Conservation (phyloP, 805 yeast genomes). For the Lipomyces chichibuensis region DNA sequence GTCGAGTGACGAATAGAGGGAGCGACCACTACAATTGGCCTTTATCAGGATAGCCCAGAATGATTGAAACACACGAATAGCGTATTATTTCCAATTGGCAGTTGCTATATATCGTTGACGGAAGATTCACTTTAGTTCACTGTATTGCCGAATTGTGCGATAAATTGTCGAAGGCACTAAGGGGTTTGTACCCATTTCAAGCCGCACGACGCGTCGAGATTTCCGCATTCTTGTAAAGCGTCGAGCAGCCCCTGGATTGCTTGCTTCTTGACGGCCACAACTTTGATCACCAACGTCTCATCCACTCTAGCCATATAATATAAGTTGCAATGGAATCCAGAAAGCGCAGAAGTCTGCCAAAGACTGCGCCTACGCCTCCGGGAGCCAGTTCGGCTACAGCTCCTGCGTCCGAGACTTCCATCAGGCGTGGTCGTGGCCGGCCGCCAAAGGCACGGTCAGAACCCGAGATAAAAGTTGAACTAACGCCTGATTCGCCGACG, state of each 20-base stretch:
- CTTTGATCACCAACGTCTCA: not conserved
- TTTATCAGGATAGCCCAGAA: not conserved
- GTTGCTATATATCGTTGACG: no score
- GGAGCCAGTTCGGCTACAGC: not conserved
- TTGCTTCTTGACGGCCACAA: no score
- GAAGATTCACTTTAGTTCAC: no score
- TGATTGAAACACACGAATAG: no score
- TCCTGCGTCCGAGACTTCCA: not conserved
- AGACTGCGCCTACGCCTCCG: not conserved
- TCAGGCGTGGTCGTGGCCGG: conserved; percentile 17
- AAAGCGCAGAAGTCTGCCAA: not conserved
- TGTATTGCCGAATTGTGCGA: no score
- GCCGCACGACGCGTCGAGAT: not conserved
- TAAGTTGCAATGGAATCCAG: not conserved
- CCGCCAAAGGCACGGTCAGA: conserved; percentile 5
- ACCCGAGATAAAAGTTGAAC: not conserved
- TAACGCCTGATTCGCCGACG: not conserved
- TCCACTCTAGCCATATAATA: not conserved
- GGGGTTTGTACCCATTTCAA: not conserved
- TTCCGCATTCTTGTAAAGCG: no score
- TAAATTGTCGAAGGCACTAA: not conserved
- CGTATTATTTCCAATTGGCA: no score
- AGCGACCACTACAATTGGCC: not conserved
- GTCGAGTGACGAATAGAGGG: not conserved
- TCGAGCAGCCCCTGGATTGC: not conserved